Evolutionary conservation across 805 yeast genomes (phyloP), one percentile per base, ranked within the genome.

Genomic region (Saturnispora hagleri): DNA sequence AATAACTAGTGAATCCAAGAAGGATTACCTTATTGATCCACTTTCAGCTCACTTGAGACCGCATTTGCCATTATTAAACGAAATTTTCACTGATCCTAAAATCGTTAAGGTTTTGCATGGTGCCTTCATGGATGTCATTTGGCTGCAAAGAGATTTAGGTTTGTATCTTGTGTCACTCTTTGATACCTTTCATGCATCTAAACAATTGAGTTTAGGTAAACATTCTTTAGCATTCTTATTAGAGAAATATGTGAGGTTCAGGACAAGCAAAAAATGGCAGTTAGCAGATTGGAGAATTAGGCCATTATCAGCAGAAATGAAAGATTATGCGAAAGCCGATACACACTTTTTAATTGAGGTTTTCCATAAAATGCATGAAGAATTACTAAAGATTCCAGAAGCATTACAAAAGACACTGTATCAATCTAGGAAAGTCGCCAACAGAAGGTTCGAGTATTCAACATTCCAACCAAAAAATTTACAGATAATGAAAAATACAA

Each of bases 61-160:
- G 40, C 86, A 87, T 54, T 70, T 93, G 47, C 70, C 75, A 46
- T 67, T 67, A 0, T 69, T 93, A 51, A 93, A 93, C 68, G 73
- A 70, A 43, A 79, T 91, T 1, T 89, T 91, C 57, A 77, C 97
- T 2, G 73, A 93, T 66, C 97, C 98, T 0, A 58, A 69, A 5
- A 82, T 91, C 33, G 72, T 88, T 28, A 93, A 93, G 63, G 95
- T 93, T 1, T 81, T 93, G 58, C 99, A 93, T 66, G 99, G 99
- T 55, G 96, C 99, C 0, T 83, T 80, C 59, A 89, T 89, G 96
- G 99, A 93, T 72, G 86, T 93, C 4, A 82, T 89, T 44, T 93
- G 99, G 99, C 72, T 93, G 35, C 99, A 93, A 70, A 75, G 98
- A 57, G 99, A 93, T 63, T 74, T 93, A 51, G 99, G 99, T 0